A percentile compares a stretch with the other conserved stretches of the same genome.
Conservation (phyloP, 2,329 filamentous ascomycete species). For the Ophiostoma tasmaniense region DNA sequence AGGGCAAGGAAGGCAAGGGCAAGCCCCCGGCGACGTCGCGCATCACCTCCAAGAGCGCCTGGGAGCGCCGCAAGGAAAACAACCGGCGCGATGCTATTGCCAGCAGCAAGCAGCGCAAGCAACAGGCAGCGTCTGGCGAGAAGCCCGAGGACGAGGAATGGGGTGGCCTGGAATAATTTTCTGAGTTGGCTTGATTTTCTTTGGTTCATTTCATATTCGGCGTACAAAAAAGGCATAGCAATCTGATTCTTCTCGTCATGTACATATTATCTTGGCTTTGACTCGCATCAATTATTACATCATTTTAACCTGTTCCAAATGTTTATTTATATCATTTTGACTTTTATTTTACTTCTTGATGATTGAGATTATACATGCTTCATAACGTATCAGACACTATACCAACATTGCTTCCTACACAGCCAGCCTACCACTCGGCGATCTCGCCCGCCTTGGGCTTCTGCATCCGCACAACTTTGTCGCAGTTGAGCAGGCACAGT, state of each 20-base stretch:
- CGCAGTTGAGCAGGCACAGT: constrained; percentile 58
- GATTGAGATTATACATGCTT: neutral
- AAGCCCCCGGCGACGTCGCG: constrained; percentile 31
- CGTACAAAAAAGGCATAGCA: constrained; percentile 7
- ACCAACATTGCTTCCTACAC: neutral
- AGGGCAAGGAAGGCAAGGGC: constrained; percentile 7
- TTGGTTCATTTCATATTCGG: neutral
- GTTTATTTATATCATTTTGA: neutral
- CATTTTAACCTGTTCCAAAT: no score
- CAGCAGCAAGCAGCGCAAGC: constrained; percentile 49
- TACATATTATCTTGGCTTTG: neutral
- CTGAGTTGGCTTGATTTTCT: neutral
- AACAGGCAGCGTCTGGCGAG: constrained; percentile 23
- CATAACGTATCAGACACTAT: neutral
- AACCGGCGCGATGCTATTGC: constrained; percentile 56
- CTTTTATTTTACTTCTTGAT: no score
- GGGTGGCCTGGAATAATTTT: constrained; percentile 25
- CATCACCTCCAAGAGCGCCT: constrained; percentile 79
- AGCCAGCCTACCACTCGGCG: constrained; percentile 32
- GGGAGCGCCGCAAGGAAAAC: constrained; percentile 60
- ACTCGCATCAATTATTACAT: neutral
- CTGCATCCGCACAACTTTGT: constrained; percentile 59
- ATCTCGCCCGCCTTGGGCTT: constrained; percentile 42
- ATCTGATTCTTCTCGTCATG: neutral
- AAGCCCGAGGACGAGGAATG: constrained; percentile 23